Evolutionary conservation across 768 basidiomycete genomes (phyloP).

Genomic region (Lenzites betulinus): DNA sequence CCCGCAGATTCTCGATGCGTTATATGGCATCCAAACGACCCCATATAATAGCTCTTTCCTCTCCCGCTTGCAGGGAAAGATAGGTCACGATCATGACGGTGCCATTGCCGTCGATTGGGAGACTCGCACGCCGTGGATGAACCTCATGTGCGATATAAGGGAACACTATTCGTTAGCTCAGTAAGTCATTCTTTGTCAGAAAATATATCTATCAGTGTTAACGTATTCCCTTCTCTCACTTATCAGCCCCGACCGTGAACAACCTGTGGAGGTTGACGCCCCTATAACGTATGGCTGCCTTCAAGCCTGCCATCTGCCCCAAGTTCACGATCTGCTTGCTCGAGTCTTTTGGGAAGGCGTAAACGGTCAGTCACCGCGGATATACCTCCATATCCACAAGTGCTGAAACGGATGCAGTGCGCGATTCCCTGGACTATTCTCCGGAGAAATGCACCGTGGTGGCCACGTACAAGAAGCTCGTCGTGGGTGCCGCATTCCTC

Average conservation of each 20-base stretch:
- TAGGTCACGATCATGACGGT: slow-evolving; percentile 30
- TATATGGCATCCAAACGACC: slow-evolving; percentile 60
- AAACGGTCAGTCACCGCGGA: slow-evolving; percentile 49
- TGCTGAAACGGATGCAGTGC: slow-evolving; percentile 47
- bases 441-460: slow-evolving; percentile 79
- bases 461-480: slow-evolving; percentile 67
- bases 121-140: slow-evolving; percentile 69
- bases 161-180: slow-evolving; percentile 63
- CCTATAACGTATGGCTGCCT: slow-evolving; percentile 69
- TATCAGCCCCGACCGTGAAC: slow-evolving; percentile 57
- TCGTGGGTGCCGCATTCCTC: slow-evolving; percentile 74
- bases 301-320: slow-evolving; percentile 57
- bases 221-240: background rate
- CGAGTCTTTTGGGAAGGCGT: slow-evolving; percentile 79
- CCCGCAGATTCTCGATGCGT: slow-evolving; percentile 46
- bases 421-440: slow-evolving; percentile 64
- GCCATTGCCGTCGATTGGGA: slow-evolving; percentile 74
- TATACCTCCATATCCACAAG: background rate
- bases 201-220: background rate
- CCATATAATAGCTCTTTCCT: slow-evolving; percentile 67
- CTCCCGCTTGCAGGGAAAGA: slow-evolving; percentile 57
- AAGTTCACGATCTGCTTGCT: slow-evolving; percentile 70
- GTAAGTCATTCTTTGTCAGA: slow-evolving; percentile 40
- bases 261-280: slow-evolving; percentile 41
- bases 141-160: slow-evolving; percentile 70